A percentile compares a stretch with the other conserved stretches of the same genome.
Evolutionary conservation across 169 alveolate species (phyloP).

Genomic region (Plasmodium berghei): DNA sequence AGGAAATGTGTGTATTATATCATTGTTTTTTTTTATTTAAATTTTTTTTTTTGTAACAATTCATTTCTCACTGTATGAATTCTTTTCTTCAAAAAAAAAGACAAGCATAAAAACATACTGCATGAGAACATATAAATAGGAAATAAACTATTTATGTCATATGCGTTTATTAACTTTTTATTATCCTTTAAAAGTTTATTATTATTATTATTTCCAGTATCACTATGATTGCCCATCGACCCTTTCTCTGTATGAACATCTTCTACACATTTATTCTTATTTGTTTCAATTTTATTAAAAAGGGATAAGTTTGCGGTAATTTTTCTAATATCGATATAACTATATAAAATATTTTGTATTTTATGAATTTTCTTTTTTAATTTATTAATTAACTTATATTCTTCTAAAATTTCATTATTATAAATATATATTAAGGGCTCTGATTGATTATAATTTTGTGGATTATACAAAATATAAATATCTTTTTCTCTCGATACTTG

Average conservation of each 20-base stretch:
- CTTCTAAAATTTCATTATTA: constrained; percentile 34
- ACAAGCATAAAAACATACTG: constrained; percentile 63
- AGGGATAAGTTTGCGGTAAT: neutral
- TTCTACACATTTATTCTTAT: neutral
- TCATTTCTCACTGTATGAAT: constrained; percentile 28
- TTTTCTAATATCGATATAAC: neutral
- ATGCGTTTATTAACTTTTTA: constrained; percentile 31
- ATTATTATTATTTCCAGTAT: neutral
- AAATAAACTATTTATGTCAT: constrained; percentile 68
- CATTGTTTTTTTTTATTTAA: neutral
- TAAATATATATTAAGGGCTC: constrained; percentile 68
- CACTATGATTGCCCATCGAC: neutral
- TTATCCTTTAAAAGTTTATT: constrained; percentile 7
- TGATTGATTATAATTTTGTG: constrained; percentile 31
- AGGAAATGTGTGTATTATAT: neutral
- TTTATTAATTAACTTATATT: constrained; percentile 29
- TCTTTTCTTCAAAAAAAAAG: constrained; percentile 75
- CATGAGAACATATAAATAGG: constrained; percentile 76
- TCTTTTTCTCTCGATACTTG: constrained; percentile 55
- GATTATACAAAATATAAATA: constrained; percentile 44
- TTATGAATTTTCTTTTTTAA: constrained; percentile 12
- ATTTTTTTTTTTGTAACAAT: constrained; percentile 30
- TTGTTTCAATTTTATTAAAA: neutral
- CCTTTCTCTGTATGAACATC: neutral
- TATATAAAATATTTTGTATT: constrained; percentile 2